Conservation (phyloP, 2,329 filamentous ascomycete genomes). For the Claviceps africana region DNA sequence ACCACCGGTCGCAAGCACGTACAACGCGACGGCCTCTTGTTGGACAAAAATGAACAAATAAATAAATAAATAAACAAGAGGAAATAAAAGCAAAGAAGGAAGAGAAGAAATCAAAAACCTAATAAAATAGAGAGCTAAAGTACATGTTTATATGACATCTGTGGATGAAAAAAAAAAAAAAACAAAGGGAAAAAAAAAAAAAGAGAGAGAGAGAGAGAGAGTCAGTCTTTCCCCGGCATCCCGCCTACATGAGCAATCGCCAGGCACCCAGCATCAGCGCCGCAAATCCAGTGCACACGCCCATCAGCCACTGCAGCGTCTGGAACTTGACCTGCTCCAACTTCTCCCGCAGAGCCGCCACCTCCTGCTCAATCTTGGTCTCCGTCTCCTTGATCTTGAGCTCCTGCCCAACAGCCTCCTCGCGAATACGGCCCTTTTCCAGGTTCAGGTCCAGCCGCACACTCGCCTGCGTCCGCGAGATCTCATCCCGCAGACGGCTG, state of each 20-base stretch:
- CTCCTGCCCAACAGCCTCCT: constrained; percentile 93
- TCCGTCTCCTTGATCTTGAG: constrained; percentile 98
- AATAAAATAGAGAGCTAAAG: too few relatives aligned
- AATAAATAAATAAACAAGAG: neutral
- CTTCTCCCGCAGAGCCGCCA: constrained; percentile 76
- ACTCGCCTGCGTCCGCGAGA: constrained; percentile 83
- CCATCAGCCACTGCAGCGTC: constrained; percentile 96
- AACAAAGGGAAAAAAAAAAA: neutral
- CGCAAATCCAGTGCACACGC: constrained; percentile 55
- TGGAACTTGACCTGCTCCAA: constrained; percentile 96
- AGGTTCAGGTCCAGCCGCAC: constrained; percentile 87
- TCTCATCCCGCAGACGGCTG: constrained; percentile 79
- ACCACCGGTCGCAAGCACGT: too few relatives aligned
- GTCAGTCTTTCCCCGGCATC: too few relatives aligned
- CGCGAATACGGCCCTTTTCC: constrained; percentile 89
- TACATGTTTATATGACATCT: too few relatives aligned
- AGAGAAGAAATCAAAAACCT: neutral
- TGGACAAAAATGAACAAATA: too few relatives aligned
- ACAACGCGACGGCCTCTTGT: too few relatives aligned
- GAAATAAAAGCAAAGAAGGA: neutral
- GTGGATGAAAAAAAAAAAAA: neutral
- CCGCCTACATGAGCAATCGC: constrained; percentile 48
- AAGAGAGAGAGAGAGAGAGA: neutral
- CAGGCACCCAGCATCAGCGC: constrained; percentile 56
- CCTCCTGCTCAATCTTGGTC: constrained; percentile 95